Conservation (phyloP, 2,329 filamentous ascomycete genomes). For the Cucurbitaria berberidis region DNA sequence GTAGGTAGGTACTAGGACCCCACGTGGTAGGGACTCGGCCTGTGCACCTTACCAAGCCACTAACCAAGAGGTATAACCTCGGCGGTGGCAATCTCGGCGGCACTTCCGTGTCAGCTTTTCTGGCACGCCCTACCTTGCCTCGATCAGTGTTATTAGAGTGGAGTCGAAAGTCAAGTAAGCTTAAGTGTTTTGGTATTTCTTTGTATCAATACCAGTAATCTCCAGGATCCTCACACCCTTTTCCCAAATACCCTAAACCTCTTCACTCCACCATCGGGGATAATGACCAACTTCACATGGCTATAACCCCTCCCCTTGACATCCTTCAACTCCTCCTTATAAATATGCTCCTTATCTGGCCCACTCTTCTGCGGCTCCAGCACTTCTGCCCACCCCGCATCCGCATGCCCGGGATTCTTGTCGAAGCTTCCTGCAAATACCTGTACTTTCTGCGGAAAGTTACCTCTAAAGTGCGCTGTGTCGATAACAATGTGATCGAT, state of each 20-base stretch:
- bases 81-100: not conserved
- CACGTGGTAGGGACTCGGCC: no score
- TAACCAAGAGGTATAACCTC: not conserved
- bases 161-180: not conserved
- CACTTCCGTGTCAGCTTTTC: not conserved
- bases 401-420: conserved; percentile 63
- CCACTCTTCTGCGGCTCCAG: conserved; percentile 71
- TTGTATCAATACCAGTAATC: not conserved
- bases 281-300: conserved; percentile 89
- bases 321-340: conserved; percentile 53
- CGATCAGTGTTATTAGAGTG: not conserved
- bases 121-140: no score
- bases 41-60: not conserved
- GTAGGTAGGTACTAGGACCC: not conserved
- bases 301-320: conserved; percentile 69
- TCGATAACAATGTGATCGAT: conserved; percentile 75
- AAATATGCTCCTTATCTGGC: conserved; percentile 75
- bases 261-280: conserved; percentile 93
- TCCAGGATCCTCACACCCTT: conserved; percentile 19
- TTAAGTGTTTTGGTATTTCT: not conserved
- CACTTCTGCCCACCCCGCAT: conserved; percentile 69
- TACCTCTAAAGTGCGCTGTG: conserved; percentile 82
- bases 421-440: conserved; percentile 65
- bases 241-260: conserved; percentile 78
- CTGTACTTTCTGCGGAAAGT: conserved; percentile 79